Base-by-base conservation (phyloP, 2,329 filamentous ascomycete genomes). In the Sporothrix inflata region DNA sequence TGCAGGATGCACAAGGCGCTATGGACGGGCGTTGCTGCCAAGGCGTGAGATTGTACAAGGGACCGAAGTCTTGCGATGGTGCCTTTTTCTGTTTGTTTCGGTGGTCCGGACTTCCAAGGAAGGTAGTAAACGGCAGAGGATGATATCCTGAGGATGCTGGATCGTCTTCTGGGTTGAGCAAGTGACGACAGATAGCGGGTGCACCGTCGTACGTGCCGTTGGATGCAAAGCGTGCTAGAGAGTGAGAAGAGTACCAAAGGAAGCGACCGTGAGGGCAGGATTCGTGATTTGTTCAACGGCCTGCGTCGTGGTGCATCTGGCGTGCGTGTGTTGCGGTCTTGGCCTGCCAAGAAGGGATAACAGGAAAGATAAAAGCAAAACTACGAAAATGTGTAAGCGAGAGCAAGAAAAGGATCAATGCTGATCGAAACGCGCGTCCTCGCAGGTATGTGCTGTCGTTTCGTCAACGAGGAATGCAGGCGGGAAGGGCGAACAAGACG, bases 381-480 rank as follows among this genome's bases (percentile, higher is more conserved):
- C n/a, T n/a, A n/a, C n/a, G n/a, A n/a, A n/a, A n/a, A n/a, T n/a
- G n/a, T n/a, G n/a, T n/a, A n/a, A n/a, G n/a, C n/a, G n/a, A n/a
- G 24, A n/a, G 12, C n/a, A 14, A 51, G 21, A 16, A 30, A 68
- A 30, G 9, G 12, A 11, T 9, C 8, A 11, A 12, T 24, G 70
- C 40, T 27, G 60, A 67, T 71, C 60, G 19, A 71, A 71, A 71
- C 70, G 70, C 70, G 70, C 70, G 70, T 66, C 70, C 70, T 71
- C 60, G 21, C 34, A 38, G 16, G 24, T 49, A 24, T 27, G 40
- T 45, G 61, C 14, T 34, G 42, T 45, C 61, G 40, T 65, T 45
- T 34, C 40, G 24, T 65, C 27, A 49, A 21, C 34, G 45, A 27
- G 67, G 38, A 57, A 45, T 69, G 67, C 67, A 27, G 51, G 38